phyloP scores from a whole-genome alignment of 208 protist species.

The Herpetomonas samuelpessoai region DNA sequence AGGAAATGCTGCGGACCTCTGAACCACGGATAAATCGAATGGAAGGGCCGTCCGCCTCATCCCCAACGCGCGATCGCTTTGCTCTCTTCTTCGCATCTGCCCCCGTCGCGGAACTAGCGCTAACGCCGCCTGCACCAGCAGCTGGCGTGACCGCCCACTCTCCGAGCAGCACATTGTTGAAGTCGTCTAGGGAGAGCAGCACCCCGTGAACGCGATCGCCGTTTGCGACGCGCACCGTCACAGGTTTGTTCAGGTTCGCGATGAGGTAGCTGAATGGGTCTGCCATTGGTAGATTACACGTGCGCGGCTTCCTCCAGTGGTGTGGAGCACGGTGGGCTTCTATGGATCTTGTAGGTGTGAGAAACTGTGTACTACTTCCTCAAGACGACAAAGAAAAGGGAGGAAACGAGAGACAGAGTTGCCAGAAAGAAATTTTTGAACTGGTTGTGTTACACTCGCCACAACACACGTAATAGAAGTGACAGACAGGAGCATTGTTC shows the following conservation, averaged over 20 bases:
- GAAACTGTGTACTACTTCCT: no score
- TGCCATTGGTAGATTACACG: no score
- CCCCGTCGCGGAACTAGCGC: background rate
- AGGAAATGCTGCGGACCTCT: slow-evolving; percentile 24
- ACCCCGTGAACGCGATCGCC: slow-evolving; percentile 19
- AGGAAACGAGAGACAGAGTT: no score
- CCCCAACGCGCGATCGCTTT: background rate
- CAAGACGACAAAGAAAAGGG: no score
- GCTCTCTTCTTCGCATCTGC: background rate
- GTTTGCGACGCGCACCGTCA: slow-evolving; percentile 20
- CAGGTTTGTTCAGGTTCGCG: slow-evolving; percentile 14
- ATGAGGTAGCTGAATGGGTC: slow-evolving; percentile 34
- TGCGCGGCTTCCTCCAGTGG: no score
- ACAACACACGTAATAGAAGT: no score
- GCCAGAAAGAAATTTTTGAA: no score
- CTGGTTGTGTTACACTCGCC: no score
- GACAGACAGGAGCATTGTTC: no score
- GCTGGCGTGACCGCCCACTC: slow-evolving; percentile 10
- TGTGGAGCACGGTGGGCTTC: no score
- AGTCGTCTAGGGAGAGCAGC: slow-evolving; percentile 31
- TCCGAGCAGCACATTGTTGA: slow-evolving; percentile 33
- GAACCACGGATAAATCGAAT: slow-evolving; percentile 33
- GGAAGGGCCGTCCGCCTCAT: background rate
- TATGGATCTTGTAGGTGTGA: no score
- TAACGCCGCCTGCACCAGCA: background rate